phyloP scores from a whole-genome alignment of 306 rosid genomes.

The Acmispon strigosus region DNA sequence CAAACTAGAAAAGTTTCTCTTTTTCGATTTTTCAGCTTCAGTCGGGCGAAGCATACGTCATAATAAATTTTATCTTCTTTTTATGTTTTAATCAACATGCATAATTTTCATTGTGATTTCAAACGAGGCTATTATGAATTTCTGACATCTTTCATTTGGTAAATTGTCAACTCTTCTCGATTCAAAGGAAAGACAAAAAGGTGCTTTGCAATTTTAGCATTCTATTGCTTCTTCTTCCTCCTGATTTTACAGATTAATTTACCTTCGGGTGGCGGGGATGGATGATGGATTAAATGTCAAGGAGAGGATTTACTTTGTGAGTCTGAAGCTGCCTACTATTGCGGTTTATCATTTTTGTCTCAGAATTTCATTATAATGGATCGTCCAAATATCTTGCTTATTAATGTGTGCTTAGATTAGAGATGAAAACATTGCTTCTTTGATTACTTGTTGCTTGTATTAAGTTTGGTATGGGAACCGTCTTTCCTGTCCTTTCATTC shows the following conservation, averaged over 20 bases:
- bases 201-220: conserved; percentile 4
- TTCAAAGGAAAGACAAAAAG: neutral
- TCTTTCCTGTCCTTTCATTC: neutral
- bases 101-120: neutral
- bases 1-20: neutral
- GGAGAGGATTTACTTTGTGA: conserved; percentile 81
- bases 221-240: conserved; percentile 18
- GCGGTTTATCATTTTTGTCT: conserved; percentile 15
- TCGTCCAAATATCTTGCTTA: conserved; percentile 1
- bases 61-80: neutral
- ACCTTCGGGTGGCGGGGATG: conserved; percentile 93
- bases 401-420: conserved; percentile 3
- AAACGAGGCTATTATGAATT: neutral
- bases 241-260: conserved; percentile 61
- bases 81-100: conserved; percentile 1
- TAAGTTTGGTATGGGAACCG: neutral
- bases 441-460: conserved; percentile 2
- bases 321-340: conserved; percentile 25
- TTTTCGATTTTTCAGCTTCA: neutral
- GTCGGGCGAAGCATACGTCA: neutral
- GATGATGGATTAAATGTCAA: conserved; percentile 82
- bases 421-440: neutral
- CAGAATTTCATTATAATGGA: conserved; percentile 11
- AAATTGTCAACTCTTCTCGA: neutral
- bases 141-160: conserved; percentile 12